Evolutionary conservation across 2,329 filamentous ascomycete genomes (phyloP), one percentile per base, ranked within the genome.

Genomic region (Fusarium floridanum): DNA sequence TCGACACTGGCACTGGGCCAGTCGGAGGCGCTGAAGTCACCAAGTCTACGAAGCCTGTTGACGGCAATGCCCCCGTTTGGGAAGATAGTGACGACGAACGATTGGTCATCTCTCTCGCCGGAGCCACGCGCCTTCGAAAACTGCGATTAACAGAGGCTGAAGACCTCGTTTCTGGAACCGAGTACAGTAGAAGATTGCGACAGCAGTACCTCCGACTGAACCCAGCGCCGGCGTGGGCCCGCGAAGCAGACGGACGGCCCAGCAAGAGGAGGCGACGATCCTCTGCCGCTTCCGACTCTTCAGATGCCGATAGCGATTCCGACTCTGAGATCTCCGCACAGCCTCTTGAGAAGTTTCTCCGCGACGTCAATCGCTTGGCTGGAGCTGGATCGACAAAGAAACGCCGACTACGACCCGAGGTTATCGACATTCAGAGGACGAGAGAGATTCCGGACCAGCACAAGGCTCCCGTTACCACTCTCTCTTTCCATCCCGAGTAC

Each of bases 61-160:
- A 79, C 17, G 78, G 73, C 56, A 85, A 88, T 48, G 85, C 86
- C 22, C 88, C 92, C 4, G 94, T 91, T 1, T 99, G 97, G 97
- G 91, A 95, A 76, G 97, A 99, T 81, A 98, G 95, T 82, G 97
- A 99, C 78, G 97, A 99, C 80, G 97, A 98, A 80, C 90, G 94
- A 64, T 86, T 98, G 72, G 90, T 91, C 8, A 89, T 99, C 59
- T 98, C 96, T 16, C 88, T 99, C 43, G 93, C 94, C 5, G 89
- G 91, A 29, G 91, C 92, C 53, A 90, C 91, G 57, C 90, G 94
- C 74, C 83, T 98, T 80, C 91, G 95, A 75, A 98, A 98, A 83
- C 86, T 99, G 72, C 90, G 97, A 71, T 87, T 91, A 61, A 92
- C 91, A 3, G 95, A 96, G 80, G 90, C 89, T 1, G 97, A 99